Conservation (phyloP, 2,329 filamentous ascomycete species). For the Fonsecaea multimorphosa region DNA sequence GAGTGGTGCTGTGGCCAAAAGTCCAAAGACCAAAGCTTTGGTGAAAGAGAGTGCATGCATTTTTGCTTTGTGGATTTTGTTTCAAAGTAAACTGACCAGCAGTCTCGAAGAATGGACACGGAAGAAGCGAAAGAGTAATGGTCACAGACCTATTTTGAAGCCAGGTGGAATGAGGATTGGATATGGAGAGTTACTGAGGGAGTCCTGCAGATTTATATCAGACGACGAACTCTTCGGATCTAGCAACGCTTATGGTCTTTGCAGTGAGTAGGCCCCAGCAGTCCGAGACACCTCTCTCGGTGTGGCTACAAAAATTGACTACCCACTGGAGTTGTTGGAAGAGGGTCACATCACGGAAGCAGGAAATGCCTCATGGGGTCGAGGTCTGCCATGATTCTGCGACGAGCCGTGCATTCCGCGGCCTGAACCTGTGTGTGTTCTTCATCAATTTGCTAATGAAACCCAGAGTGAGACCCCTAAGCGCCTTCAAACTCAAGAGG, state of each 20-base stretch:
- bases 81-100: conserved; percentile 17
- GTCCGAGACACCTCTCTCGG: not conserved
- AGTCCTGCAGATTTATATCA: not conserved
- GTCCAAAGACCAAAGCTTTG: conserved; percentile 16
- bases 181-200: not conserved
- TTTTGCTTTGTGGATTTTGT: not conserved
- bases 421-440: not conserved
- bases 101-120: conserved; percentile 10
- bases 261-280: not conserved
- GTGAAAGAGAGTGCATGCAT: conserved; percentile 17
- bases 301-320: not conserved
- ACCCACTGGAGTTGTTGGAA: not conserved
- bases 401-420: not conserved
- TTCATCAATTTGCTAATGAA: not conserved
- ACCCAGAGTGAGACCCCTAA: not conserved
- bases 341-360: not conserved
- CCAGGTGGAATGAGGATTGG: not conserved
- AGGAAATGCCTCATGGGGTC: not conserved
- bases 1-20: conserved; percentile 17
- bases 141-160: conserved; percentile 9
- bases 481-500: not conserved
- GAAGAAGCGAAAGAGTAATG: conserved; percentile 4
- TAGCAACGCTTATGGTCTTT: not conserved
- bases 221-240: not conserved
- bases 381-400: not conserved